Evolutionary conservation across 768 basidiomycete species (phyloP).

Genomic region (Sistotremastrum niveocremeum): DNA sequence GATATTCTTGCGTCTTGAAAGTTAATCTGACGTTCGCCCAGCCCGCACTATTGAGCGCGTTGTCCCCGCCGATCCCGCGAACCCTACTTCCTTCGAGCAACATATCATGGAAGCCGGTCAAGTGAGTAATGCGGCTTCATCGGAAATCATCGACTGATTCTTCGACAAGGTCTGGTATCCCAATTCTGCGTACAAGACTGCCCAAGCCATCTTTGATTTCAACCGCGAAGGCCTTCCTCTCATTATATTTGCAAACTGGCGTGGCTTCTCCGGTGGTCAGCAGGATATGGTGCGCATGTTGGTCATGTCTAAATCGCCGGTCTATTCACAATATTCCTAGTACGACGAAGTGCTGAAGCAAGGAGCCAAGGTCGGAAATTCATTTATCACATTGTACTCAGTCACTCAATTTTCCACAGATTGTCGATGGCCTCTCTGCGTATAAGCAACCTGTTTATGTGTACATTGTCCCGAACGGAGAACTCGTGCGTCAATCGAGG

Average conservation of each 20-base stretch:
- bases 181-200: constrained; percentile 98
- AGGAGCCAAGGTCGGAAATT: constrained; percentile 56
- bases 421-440: constrained; percentile 92
- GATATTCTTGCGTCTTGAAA: background rate
- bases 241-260: constrained; percentile 99
- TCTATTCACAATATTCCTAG: constrained; percentile 2
- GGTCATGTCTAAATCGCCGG: background rate
- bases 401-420: constrained; percentile 22
- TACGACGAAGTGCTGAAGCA: constrained; percentile 96
- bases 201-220: constrained; percentile 98
- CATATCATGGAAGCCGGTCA: constrained; percentile 99
- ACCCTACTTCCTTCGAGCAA: constrained; percentile 91
- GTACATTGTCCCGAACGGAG: constrained; percentile 96
- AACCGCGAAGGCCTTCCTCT: constrained; percentile 92
- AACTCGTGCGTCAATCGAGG: constrained; percentile 31
- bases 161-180: constrained; percentile 69
- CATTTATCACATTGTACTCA: background rate
- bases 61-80: constrained; percentile 95
- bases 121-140: constrained; percentile 16
- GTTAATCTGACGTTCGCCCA: constrained; percentile 2
- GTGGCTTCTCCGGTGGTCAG: constrained; percentile 99
- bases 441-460: constrained; percentile 98
- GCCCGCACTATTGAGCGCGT: constrained; percentile 91
- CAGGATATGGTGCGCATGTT: constrained; percentile 67
- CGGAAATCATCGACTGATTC: too few relatives aligned